phyloP scores from a whole-genome alignment of 768 basidiomycete genomes.

The Suillus ampliporus region DNA sequence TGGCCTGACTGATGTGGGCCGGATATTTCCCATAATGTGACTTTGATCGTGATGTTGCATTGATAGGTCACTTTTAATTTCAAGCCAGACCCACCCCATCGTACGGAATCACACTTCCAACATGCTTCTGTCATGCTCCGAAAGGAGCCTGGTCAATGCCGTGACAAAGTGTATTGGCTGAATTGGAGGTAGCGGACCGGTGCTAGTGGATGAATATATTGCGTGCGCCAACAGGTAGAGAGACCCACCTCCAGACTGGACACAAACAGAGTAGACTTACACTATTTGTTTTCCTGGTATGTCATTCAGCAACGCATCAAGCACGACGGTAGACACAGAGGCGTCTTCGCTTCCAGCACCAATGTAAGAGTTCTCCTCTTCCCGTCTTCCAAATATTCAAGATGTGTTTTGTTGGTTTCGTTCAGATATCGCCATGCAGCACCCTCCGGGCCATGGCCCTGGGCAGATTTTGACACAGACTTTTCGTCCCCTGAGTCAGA shows the following conservation, averaged over 20 bases:
- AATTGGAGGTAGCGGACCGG: background rate
- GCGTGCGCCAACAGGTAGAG: background rate
- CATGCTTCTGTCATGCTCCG: background rate
- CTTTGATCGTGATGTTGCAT: background rate
- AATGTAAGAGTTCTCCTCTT: constrained; percentile 2
- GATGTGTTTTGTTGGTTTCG: background rate
- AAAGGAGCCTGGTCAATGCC: background rate
- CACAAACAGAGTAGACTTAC: background rate
- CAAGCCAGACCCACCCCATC: background rate
- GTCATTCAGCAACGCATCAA: too few relatives aligned
- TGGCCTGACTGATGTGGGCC: background rate
- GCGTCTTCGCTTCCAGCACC: background rate
- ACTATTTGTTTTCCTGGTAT: too few relatives aligned
- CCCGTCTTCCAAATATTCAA: background rate
- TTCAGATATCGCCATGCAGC: constrained; percentile 43
- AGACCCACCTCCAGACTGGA: background rate
- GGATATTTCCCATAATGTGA: background rate
- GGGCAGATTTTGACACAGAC: constrained; percentile 42
- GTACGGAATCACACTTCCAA: background rate
- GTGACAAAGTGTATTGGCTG: background rate
- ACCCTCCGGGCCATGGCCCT: constrained; percentile 50
- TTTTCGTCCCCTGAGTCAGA: constrained; percentile 14
- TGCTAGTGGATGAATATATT: background rate
- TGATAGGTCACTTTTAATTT: background rate
- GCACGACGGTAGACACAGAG: background rate